Percentiles rank a stretch among this genome's conserved stretches.
Evolutionary conservation across 441 rosid species (phyloP).

Genomic region (Euphorbia corollata): DNA sequence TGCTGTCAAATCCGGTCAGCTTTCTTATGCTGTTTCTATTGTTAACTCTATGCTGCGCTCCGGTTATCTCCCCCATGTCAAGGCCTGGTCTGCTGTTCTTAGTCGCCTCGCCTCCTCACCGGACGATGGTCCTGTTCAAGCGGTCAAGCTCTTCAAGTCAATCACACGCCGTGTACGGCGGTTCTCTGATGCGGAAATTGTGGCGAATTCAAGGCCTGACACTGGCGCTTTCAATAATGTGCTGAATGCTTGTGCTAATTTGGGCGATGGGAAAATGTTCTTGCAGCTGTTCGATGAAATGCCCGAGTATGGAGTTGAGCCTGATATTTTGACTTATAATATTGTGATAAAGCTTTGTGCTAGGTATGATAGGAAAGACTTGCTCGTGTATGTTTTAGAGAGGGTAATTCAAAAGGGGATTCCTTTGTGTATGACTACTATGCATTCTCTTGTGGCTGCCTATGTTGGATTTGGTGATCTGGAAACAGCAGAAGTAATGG

Average conservation of each 20-base stretch:
- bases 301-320: slow-evolving; percentile 51
- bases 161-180: slow-evolving; percentile 46
- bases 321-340: slow-evolving; percentile 74
- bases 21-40: slow-evolving; percentile 60
- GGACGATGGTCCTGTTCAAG: slow-evolving; percentile 59
- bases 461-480: slow-evolving; percentile 86
- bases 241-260: slow-evolving; percentile 83
- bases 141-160: slow-evolving; percentile 52
- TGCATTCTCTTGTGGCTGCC: slow-evolving; percentile 85
- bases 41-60: slow-evolving; percentile 86
- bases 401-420: slow-evolving; percentile 50
- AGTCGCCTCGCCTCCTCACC: slow-evolving; percentile 56
- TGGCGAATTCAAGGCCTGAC: slow-evolving; percentile 61
- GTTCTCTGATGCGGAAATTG: slow-evolving; percentile 40
- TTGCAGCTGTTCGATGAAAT: slow-evolving; percentile 62
- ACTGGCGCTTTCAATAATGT: slow-evolving; percentile 77
- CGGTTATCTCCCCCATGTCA: slow-evolving; percentile 78
- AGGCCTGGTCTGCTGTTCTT: slow-evolving; percentile 80
- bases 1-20: slow-evolving; percentile 66
- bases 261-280: slow-evolving; percentile 56
- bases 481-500: slow-evolving; percentile 61
- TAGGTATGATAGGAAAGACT: slow-evolving; percentile 51
- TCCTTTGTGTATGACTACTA: slow-evolving; percentile 61
- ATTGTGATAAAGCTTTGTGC: slow-evolving; percentile 83
- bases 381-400: slow-evolving; percentile 74